A percentile compares a stretch with the other conserved stretches of the same genome.
phyloP scores from a whole-genome alignment of 805 yeast species.

The Debaryomyces prosopidis region DNA sequence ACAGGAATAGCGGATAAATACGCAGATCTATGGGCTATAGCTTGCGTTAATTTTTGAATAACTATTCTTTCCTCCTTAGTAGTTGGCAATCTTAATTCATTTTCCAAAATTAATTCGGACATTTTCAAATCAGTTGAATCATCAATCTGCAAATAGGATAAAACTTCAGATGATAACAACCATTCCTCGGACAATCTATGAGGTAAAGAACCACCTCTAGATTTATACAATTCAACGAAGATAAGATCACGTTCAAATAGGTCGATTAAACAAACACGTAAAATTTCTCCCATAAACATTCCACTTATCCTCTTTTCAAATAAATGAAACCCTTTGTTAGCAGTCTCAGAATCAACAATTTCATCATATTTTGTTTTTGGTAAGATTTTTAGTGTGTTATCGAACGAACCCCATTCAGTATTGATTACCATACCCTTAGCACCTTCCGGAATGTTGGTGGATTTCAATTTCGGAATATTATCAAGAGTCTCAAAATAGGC shows the following conservation, averaged over 20 bases:
- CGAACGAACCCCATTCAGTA: slow-evolving; percentile 98
- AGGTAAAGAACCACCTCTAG: slow-evolving; percentile 46
- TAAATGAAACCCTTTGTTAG: slow-evolving; percentile 85
- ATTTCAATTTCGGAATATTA: slow-evolving; percentile 71
- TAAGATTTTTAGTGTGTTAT: slow-evolving; percentile 70
- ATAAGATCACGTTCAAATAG: slow-evolving; percentile 59
- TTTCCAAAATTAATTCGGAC: slow-evolving; percentile 67
- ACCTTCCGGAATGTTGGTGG: slow-evolving; percentile 37
- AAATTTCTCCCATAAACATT: slow-evolving; percentile 88
- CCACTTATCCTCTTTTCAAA: slow-evolving; percentile 93
- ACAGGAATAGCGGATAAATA: slow-evolving; percentile 84
- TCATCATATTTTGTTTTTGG: slow-evolving; percentile 81
- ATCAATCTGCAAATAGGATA: slow-evolving; percentile 85
- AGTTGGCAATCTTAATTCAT: slow-evolving; percentile 69
- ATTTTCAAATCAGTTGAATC: slow-evolving; percentile 70
- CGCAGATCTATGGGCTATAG: slow-evolving; percentile 88
- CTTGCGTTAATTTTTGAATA: slow-evolving; percentile 71
- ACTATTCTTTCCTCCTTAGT: slow-evolving; percentile 68
- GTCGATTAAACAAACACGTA: slow-evolving; percentile 73
- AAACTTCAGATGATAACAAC: slow-evolving; percentile 77
- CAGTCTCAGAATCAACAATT: slow-evolving; percentile 66
- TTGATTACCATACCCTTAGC: slow-evolving; percentile 80
- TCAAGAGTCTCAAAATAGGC: slow-evolving; percentile 82
- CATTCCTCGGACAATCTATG: slow-evolving; percentile 76
- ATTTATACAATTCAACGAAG: slow-evolving; percentile 51